These are phyloP conservation scores for Adansonia madagascariensis DNA, from an alignment of 441 rosid species.

Conservation along the genomic window DNA sequence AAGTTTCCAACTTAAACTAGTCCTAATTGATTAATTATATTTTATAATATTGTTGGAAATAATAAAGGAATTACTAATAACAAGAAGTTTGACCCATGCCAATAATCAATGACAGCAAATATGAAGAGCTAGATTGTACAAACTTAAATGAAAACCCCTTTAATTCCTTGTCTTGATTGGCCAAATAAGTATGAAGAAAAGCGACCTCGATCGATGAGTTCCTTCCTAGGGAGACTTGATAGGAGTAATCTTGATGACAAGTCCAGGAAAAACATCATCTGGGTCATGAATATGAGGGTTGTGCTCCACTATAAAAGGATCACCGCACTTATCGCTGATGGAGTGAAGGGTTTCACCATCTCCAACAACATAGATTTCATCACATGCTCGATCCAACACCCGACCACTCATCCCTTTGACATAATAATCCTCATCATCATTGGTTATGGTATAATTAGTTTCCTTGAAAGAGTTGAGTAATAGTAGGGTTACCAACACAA, in stretches of 20 bases:
- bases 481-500: constrained; percentile 40
- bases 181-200: background rate
- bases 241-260: constrained; percentile 57
- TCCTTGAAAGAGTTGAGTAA: constrained; percentile 36
- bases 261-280: constrained; percentile 66
- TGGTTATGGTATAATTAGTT: background rate
- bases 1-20: background rate
- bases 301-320: constrained; percentile 59
- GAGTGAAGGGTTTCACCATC: constrained; percentile 67
- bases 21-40: too few species aligned
- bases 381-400: constrained; percentile 39
- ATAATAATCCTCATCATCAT: background rate
- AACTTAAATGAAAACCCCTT: background rate
- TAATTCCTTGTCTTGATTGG: background rate
- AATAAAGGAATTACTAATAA: background rate
- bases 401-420: constrained; percentile 21
- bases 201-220: too few species aligned
- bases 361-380: constrained; percentile 57
- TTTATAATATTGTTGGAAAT: too few species aligned
- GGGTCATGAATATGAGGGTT: constrained; percentile 75
- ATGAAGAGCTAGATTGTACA: background rate
- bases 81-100: background rate
- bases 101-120: background rate
- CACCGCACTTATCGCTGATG: constrained; percentile 62
- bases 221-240: background rate